Base-by-base conservation (phyloP, 2,329 filamentous ascomycete genomes). In the Epichloe coenophiala region DNA sequence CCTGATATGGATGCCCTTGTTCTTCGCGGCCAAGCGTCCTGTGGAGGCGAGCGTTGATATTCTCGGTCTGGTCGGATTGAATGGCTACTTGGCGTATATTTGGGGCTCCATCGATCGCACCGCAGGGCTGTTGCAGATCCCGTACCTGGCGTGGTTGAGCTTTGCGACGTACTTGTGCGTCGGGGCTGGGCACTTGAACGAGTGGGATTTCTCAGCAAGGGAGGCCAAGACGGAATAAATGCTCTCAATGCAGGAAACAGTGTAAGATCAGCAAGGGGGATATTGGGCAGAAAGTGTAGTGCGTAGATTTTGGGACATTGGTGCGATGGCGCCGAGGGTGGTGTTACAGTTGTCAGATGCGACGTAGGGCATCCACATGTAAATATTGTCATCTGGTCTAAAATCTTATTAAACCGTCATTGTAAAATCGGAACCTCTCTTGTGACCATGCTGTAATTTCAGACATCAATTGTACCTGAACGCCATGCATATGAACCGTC, bases 1-100 rank as follows among this genome's bases (percentile, higher is more conserved):
- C 65, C 72, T 95, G 33, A 67, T 84, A 49, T 97, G 88, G 88
- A 96, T 89, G 78, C 91, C 91, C 12, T 76, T 96, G 11, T 96
- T 96, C 76, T 96, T 95, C 63, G 76, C 78, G n/a, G 63, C 84
- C 47, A 82, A 83, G 56, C 78, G 80, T 15, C 88, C 89, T 1
- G 74, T 84, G 48, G 78, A 81, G 61, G 89, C 90, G 3, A 80
- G 87, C 6, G 75, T 76, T 31, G 87, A 96, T 63, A 83, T 95
- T 47, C 68, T 86, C 31, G 75, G 82, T 0, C 73, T 96, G 8
- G 72, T 84, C 1, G 88, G 84, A 8, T 71, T 84, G 33, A 86
- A 87, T 45, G 78, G 75, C 6, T 90, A 88, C 59, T 68, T 96
- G 47, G 76, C 86, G 13, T 86, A 84, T 60, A 69, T 86, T 52